Conservation (phyloP, 768 basidiomycete genomes). For the Hypholoma sublateritium region DNA sequence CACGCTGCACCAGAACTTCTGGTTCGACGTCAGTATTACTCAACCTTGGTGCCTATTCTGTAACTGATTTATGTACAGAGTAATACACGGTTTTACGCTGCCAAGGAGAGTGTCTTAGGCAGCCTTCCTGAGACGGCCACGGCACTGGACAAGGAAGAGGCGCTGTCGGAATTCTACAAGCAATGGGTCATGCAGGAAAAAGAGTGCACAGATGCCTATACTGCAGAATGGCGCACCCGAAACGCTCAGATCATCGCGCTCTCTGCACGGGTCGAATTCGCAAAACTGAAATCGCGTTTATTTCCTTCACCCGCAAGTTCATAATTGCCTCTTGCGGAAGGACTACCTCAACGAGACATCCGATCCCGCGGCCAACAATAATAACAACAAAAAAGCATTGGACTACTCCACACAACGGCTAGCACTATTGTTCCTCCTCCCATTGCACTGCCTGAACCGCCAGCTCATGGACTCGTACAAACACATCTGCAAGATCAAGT, state of each 20-base stretch:
- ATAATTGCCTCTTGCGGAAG: neutral
- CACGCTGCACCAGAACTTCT: slow-evolving; percentile 75
- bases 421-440: slow-evolving; percentile 15
- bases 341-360: slow-evolving; percentile 4
- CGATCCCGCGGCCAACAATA: neutral
- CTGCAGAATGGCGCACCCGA: slow-evolving; percentile 63
- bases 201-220: slow-evolving; percentile 56
- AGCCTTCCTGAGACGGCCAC: slow-evolving; percentile 53
- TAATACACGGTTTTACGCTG: slow-evolving; percentile 78
- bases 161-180: slow-evolving; percentile 70
- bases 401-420: slow-evolving; percentile 3
- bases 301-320: slow-evolving; percentile 24
- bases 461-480: slow-evolving; percentile 62
- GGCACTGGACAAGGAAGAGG: slow-evolving; percentile 59
- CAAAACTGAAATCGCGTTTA: slow-evolving; percentile 37
- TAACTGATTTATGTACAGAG: slow-evolving; percentile 42
- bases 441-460: slow-evolving; percentile 43
- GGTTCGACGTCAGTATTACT: slow-evolving; percentile 67
- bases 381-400: neutral
- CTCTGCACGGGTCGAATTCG: slow-evolving; percentile 55
- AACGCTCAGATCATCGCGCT: slow-evolving; percentile 57
- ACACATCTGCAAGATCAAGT: slow-evolving; percentile 60
- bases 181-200: slow-evolving; percentile 76
- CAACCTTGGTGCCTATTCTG: neutral
- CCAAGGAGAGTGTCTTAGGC: slow-evolving; percentile 56